Percentiles rank a stretch among this genome's conserved stretches.
phyloP scores from a whole-genome alignment of 2,329 filamentous ascomycete genomes.

The Cadophora sp. region DNA sequence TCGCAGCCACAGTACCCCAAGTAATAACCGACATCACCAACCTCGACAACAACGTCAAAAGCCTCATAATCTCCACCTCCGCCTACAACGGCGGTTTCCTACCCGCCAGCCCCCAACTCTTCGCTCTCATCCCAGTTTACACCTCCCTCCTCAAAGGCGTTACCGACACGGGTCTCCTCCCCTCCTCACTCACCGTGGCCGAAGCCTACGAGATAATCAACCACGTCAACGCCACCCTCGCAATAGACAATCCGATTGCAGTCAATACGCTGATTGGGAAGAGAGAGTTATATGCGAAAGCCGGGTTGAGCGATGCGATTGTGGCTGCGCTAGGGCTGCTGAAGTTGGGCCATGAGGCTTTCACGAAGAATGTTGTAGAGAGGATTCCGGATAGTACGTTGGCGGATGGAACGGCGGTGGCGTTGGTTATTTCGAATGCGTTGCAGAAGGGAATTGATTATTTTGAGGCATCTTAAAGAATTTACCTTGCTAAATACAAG shows the following conservation, averaged over 20 bases:
- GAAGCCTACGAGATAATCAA: constrained; percentile 6
- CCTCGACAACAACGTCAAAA: constrained; percentile 14
- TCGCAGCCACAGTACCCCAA: constrained; percentile 13
- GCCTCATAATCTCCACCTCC: not conserved
- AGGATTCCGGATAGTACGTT: constrained; percentile 4
- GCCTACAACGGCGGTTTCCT: constrained; percentile 9
- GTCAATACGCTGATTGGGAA: not conserved
- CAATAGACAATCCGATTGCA: constrained; percentile 10
- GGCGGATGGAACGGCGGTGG: not conserved
- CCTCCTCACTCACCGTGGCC: not conserved
- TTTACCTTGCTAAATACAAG: no score
- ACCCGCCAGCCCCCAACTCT: not conserved
- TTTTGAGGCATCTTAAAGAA: not conserved
- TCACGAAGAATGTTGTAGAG: constrained; percentile 12
- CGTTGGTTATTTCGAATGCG: constrained; percentile 2
- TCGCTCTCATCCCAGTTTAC: constrained; percentile 1
- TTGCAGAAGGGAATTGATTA: constrained; percentile 13
- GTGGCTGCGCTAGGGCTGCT: constrained; percentile 14
- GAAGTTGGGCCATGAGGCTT: constrained; percentile 13
- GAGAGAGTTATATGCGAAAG: not conserved
- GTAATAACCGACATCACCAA: constrained; percentile 10
- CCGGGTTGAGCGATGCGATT: constrained; percentile 1
- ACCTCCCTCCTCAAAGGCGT: constrained; percentile 14
- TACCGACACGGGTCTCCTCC: not conserved
- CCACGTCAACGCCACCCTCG: constrained; percentile 8